Percentiles rank a stretch among this genome's conserved stretches.
Evolutionary conservation across 73 alveolate species (phyloP).

Genomic region (Paramecium sonneborni): DNA sequence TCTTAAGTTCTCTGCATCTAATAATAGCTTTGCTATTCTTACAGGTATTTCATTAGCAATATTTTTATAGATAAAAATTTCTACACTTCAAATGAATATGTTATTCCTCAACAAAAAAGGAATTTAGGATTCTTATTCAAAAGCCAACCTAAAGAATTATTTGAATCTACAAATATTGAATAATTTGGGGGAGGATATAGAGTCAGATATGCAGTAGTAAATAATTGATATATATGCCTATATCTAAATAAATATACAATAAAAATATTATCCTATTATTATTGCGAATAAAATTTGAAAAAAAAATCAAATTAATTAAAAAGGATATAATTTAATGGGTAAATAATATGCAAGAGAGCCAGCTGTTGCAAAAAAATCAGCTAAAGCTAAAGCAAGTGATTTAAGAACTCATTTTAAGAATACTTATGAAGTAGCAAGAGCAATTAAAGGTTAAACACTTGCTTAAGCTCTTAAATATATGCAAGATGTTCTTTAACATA

Average conservation of each 20-base stretch:
- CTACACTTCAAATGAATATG: not conserved
- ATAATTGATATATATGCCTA: not conserved
- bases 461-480: constrained; percentile 89
- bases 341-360: constrained; percentile 85
- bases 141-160: not conserved
- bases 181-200: constrained; percentile 38
- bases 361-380: constrained; percentile 81
- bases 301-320: constrained; percentile 19
- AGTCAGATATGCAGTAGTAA: constrained; percentile 45
- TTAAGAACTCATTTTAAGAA: constrained; percentile 94
- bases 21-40: not conserved
- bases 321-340: constrained; percentile 74
- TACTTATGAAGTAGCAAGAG: constrained; percentile 92
- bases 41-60: not conserved
- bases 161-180: not conserved
- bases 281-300: not conserved
- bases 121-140: not conserved
- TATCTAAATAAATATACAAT: not conserved
- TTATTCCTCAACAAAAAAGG: not conserved
- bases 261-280: not conserved
- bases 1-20: constrained; percentile 8
- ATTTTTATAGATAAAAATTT: constrained; percentile 2
- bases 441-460: constrained; percentile 92
- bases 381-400: constrained; percentile 90
- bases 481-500: constrained; percentile 92